Evolutionary conservation across 495 filamentous ascomycete genomes (phyloP), one percentile per base, ranked within the genome.

Genomic region (Annulohypoxylon bovei): DNA sequence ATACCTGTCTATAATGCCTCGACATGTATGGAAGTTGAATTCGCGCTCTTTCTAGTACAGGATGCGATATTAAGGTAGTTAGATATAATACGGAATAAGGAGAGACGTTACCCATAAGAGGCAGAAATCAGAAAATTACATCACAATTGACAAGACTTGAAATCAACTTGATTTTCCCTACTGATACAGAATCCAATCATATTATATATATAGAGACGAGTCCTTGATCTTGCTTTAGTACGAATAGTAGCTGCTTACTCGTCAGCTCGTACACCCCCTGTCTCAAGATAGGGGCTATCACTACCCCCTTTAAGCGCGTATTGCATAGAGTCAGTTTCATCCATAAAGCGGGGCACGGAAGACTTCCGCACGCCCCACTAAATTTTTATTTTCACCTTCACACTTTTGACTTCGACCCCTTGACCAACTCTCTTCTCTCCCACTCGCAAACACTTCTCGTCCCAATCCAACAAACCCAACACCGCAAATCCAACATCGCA

Each of bases 341-440:
- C 8, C 0, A 33, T 33, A 55, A 44, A 49, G 23, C 42, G 55
- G 46, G 56, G 64, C 35, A 58, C 56, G 46, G 56, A 35, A 4
- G 1, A 4, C 44, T 59, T 59, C 63, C 54, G 46, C 28, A 6
- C 2, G 14, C 67, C 23, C 67, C 67, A 54, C 67, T 56, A 62
- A 61, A 65, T 7, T 53, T 64, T 67, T 39, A 60, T 60, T 61
- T 65, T 59, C n/a, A 32, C 16, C 40, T 22, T 56, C 8, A 0
- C 3, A 5, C 16, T 30, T 18, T 22, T n/a, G n/a, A n/a, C n/a
- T n/a, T 53, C 18, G 40, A 16, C 44, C 3, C 12, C 9, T 40
- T 7, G 8, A n/a, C 0, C 1, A 12, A 1, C 23, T 20, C 25
- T 49, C 23, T n/a, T 47, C 28, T 5, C 16, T 20, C 16, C n/a